Conservation (phyloP, 495 filamentous ascomycete species). For the Aspergillus coremiiformis region DNA sequence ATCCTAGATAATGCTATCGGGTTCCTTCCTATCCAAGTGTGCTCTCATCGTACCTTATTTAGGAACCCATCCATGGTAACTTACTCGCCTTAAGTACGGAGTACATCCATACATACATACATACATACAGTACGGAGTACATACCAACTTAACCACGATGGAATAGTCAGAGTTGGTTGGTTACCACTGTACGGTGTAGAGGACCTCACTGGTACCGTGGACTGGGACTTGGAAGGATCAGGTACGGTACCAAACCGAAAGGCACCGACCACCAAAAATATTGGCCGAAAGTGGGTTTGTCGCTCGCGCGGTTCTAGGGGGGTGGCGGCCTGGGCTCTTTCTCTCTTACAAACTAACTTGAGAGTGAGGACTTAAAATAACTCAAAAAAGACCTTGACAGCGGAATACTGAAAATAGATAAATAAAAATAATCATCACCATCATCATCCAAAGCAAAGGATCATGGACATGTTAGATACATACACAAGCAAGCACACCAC, state of each 20-base stretch:
- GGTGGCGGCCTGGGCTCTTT: constrained; percentile 23
- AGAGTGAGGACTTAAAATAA: constrained; percentile 7
- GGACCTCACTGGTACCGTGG: no score
- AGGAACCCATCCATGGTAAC: neutral
- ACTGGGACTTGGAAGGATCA: constrained; percentile 11
- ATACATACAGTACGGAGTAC: no score
- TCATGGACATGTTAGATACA: neutral
- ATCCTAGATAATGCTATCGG: neutral
- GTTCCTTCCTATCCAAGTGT: no score
- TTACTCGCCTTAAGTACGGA: no score
- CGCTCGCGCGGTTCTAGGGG: constrained; percentile 32
- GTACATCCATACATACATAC: no score
- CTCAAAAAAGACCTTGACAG: neutral
- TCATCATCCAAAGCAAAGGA: neutral
- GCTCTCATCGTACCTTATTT: neutral
- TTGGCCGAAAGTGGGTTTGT: constrained; percentile 18
- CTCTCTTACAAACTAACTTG: constrained; percentile 2
- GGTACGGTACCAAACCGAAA: constrained; percentile 12
- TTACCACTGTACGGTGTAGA: constrained; percentile 6
- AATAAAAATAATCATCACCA: neutral
- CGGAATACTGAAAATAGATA: neutral
- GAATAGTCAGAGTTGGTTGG: neutral
- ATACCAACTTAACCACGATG: neutral
- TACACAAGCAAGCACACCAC: neutral
- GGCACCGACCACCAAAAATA: constrained; percentile 15